A percentile compares a stretch with the other conserved stretches of the same genome.
Conservation (phyloP, 2,329 filamentous ascomycete genomes). For the Botrytis squamosa region DNA sequence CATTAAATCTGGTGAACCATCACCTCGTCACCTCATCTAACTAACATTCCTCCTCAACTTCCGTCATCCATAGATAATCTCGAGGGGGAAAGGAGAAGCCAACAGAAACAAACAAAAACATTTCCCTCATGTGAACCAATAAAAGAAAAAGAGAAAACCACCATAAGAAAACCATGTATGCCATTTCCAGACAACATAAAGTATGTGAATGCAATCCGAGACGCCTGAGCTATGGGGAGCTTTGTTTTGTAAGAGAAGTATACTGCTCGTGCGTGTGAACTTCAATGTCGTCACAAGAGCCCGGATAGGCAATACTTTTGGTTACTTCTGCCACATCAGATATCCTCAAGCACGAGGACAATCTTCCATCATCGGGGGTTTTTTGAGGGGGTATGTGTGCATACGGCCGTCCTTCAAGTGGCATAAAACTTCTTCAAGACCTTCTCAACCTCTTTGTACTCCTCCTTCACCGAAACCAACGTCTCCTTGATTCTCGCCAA, state of each 20-base stretch:
- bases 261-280: conserved; percentile 30
- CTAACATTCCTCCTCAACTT: conserved; percentile 2
- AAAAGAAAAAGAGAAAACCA: conserved; percentile 19
- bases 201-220: conserved; percentile 26
- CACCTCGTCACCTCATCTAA: conserved; percentile 8
- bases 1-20: conserved; percentile 3
- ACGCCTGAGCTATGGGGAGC: conserved; percentile 34
- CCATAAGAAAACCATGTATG: conserved; percentile 16
- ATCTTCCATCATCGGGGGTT: conserved; percentile 6
- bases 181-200: conserved; percentile 24
- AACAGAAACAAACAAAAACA: conserved; percentile 11
- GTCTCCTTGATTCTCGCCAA: conserved; percentile 69
- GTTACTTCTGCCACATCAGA: conserved; percentile 8
- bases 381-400: conserved; percentile 4
- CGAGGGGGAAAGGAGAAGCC: background rate
- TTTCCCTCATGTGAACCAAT: conserved; percentile 4
- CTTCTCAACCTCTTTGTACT: conserved; percentile 72
- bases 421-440: conserved; percentile 55
- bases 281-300: conserved; percentile 34
- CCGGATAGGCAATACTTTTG: conserved; percentile 19
- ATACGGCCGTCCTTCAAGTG: conserved; percentile 16
- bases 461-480: conserved; percentile 68
- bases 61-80: conserved; percentile 11
- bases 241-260: conserved; percentile 34
- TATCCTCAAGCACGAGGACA: conserved; percentile 31